phyloP scores from a whole-genome alignment of 805 yeast species.

The Myxozyma kluyveri region DNA sequence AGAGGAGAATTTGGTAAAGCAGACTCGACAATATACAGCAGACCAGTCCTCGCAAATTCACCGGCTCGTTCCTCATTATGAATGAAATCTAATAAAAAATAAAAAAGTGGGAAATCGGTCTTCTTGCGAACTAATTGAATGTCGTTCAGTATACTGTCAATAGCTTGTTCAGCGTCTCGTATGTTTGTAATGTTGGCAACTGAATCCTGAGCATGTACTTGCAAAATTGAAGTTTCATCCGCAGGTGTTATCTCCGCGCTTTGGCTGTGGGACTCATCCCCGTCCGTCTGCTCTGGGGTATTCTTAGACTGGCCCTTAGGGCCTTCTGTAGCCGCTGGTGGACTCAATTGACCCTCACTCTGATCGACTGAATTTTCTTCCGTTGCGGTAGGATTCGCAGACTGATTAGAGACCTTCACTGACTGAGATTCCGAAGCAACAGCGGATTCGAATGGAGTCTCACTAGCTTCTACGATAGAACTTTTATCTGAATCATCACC shows the following conservation, averaged over 20 bases:
- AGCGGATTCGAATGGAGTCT: neutral
- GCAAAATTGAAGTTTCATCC: too few relatives aligned
- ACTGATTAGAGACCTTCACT: neutral
- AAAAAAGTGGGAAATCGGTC: constrained; percentile 33
- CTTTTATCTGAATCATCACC: too few relatives aligned
- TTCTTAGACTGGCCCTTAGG: too few relatives aligned
- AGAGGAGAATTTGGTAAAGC: constrained; percentile 27
- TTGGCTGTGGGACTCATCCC: neutral
- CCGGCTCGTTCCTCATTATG: constrained; percentile 34
- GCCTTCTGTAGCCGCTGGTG: neutral
- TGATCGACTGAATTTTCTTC: neutral
- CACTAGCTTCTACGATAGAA: neutral
- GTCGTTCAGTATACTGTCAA: constrained; percentile 16
- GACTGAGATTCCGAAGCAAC: neutral
- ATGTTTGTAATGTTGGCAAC: neutral
- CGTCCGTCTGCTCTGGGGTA: neutral
- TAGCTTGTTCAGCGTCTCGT: constrained; percentile 7
- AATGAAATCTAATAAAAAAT: constrained; percentile 32
- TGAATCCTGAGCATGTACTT: too few relatives aligned
- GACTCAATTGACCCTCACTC: neutral
- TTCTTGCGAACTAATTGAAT: constrained; percentile 5
- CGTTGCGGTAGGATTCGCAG: neutral
- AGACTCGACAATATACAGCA: constrained; percentile 33
- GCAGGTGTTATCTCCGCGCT: too few relatives aligned
- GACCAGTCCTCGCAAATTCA: constrained; percentile 34